phyloP scores from a whole-genome alignment of 164 flowering plant genomes.

The Sextonia rubra region DNA sequence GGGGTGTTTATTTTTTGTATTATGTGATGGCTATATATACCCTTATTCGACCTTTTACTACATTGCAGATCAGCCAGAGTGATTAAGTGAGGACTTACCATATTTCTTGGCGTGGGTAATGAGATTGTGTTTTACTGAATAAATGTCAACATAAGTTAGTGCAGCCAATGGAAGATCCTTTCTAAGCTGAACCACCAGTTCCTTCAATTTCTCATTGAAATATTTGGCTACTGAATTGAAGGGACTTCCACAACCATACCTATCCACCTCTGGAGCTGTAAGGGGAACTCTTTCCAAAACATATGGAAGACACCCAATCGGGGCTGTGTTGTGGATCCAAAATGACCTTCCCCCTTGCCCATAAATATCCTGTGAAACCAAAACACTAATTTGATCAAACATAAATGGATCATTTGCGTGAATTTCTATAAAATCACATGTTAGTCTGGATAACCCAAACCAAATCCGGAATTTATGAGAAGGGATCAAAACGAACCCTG shows the following conservation, averaged over 20 bases:
- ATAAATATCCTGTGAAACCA: constrained; percentile 27
- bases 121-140: constrained; percentile 41
- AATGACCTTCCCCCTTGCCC: constrained; percentile 44
- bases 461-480: too few relatives aligned
- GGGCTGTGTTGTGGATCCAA: constrained; percentile 68
- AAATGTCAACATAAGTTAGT: constrained; percentile 52
- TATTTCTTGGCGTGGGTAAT: constrained; percentile 36
- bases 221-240: constrained; percentile 44
- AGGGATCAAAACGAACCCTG: too few relatives aligned
- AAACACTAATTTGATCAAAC: too few relatives aligned
- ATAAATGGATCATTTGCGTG: too few relatives aligned
- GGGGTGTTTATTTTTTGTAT: neutral
- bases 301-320: constrained; percentile 51
- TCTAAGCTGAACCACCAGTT: constrained; percentile 33
- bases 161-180: constrained; percentile 36
- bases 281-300: constrained; percentile 24
- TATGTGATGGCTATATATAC: neutral
- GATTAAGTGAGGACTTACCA: constrained; percentile 21
- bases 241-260: constrained; percentile 40
- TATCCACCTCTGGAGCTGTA: constrained; percentile 32
- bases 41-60: neutral
- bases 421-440: too few relatives aligned
- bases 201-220: constrained; percentile 39
- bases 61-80: neutral
- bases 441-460: too few relatives aligned